Base-by-base conservation (phyloP, 2,329 filamentous ascomycete species). In the Sporothrix euskadiensis region DNA sequence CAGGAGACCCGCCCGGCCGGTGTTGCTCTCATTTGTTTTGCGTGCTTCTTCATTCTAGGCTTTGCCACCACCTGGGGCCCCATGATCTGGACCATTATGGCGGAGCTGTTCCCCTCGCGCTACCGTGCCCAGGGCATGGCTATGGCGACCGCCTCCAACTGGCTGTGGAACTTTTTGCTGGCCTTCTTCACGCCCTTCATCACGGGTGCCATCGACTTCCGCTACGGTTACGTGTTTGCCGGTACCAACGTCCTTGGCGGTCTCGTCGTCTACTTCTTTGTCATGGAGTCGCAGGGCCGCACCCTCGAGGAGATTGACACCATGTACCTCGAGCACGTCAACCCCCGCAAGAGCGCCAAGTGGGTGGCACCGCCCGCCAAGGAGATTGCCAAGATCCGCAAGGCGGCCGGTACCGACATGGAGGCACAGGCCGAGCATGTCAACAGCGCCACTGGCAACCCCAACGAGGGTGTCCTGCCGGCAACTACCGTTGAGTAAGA, bases 261-360 rank as follows among this genome's bases (percentile, higher is more conserved):
- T 76, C 82, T 89, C 19, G 92, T 93, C 78, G 90, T 92, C 19
- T 92, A 88, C 80, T 91, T 91, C 80, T 89, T 90, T 82, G 89
- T 97, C 79, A 94, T 95, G 79, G 94, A 96, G 84, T 97, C 93
- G 73, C 97, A 97, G 85, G 93, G 92, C 26, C 87, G 94, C 19
- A 90, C 88, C 0, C 87, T 97, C 35, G 94, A 97, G 81, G 89
- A 97, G 82, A 90, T 97, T 73, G 93, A 97, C 79, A 76, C 74
- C 35, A 76, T 76, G 75, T 95, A 94, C 81, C 32, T 75, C 10
- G 72, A 73, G 49, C 47, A 52, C 52, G 68, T 76, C 71, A 74
- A 68, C 54, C 75, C 75, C 8, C 70, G 66, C 83, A 85, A 59
- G 83, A 83, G 66, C 71, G 8, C 39, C 52, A 63, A 61, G 22